These are phyloP conservation scores for Kentomonas sorsogonicus DNA, from an alignment of 208 protist genomes.

Conservation along the genomic window DNA sequence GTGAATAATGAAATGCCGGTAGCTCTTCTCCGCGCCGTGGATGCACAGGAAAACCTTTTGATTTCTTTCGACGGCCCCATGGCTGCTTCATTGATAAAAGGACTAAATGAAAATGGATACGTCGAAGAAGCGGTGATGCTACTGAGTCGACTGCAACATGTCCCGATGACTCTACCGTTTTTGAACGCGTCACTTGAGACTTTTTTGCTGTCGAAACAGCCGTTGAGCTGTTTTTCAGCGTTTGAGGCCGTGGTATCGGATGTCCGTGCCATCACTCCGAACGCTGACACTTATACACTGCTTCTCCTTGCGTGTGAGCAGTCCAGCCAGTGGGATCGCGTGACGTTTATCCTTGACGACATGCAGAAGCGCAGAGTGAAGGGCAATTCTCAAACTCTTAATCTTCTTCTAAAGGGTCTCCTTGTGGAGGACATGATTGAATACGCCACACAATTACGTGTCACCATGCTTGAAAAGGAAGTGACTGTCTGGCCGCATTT, in stretches of 20 bases:
- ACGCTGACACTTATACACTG: conserved; percentile 75
- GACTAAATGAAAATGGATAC: conserved; percentile 69
- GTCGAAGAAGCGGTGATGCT: conserved; percentile 76
- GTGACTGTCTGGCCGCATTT: conserved; percentile 79
- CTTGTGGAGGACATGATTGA: conserved; percentile 52
- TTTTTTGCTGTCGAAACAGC: conserved; percentile 61
- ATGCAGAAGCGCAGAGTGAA: conserved; percentile 74
- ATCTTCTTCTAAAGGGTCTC: conserved; percentile 79
- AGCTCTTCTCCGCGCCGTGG: conserved; percentile 54
- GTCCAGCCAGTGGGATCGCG: conserved; percentile 54
- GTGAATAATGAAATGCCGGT: conserved; percentile 69
- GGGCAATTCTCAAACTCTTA: conserved; percentile 67
- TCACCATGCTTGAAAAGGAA: conserved; percentile 60
- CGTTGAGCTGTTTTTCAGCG: conserved; percentile 62
- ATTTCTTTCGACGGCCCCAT: conserved; percentile 70
- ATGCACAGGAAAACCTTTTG: conserved; percentile 59
- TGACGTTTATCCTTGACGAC: conserved; percentile 56
- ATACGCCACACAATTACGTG: conserved; percentile 67
- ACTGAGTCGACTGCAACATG: conserved; percentile 48
- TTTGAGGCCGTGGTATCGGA: conserved; percentile 35
- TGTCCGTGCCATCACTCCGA: conserved; percentile 22
- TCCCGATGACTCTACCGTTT: conserved; percentile 64
- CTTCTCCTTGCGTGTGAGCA: conserved; percentile 76
- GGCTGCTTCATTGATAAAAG: conserved; percentile 63
- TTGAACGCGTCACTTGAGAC: conserved; percentile 81